Evolutionary conservation across 164 flowering plant genomes (phyloP).

Genomic region (Stephania yunnanensis): DNA sequence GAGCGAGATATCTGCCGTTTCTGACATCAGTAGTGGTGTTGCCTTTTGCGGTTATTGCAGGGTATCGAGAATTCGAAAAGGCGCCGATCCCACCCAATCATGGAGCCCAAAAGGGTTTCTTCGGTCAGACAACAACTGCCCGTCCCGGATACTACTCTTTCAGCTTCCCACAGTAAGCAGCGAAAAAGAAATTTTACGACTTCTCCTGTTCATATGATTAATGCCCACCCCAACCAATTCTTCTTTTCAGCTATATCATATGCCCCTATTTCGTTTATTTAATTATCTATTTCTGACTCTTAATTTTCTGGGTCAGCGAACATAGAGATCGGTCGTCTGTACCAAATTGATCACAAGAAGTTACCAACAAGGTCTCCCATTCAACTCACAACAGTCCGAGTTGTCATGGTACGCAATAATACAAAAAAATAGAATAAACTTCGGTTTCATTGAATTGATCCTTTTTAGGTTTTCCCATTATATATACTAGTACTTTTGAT

Average conservation of each 20-base stretch:
- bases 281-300: neutral
- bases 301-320: constrained; percentile 7
- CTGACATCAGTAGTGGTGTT: constrained; percentile 8
- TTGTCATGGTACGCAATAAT: constrained; percentile 41
- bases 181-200: neutral
- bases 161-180: constrained; percentile 2
- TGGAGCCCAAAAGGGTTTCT: constrained; percentile 3
- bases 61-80: neutral
- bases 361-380: constrained; percentile 44
- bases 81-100: neutral
- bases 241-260: neutral
- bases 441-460: neutral
- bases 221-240: neutral
- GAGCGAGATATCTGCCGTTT: neutral
- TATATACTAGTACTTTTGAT: neutral
- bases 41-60: constrained; percentile 6
- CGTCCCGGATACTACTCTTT: neutral
- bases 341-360: constrained; percentile 50
- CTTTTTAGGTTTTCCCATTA: neutral
- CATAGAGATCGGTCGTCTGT: constrained; percentile 43
- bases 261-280: too few species aligned
- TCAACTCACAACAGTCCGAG: constrained; percentile 46
- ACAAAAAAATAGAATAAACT: neutral
- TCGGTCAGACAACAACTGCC: constrained; percentile 4
- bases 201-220: neutral